These are phyloP conservation scores for Chrysanthemum lavandulifolium DNA, from an alignment of 129 eudicot species.

Conservation along the genomic window DNA sequence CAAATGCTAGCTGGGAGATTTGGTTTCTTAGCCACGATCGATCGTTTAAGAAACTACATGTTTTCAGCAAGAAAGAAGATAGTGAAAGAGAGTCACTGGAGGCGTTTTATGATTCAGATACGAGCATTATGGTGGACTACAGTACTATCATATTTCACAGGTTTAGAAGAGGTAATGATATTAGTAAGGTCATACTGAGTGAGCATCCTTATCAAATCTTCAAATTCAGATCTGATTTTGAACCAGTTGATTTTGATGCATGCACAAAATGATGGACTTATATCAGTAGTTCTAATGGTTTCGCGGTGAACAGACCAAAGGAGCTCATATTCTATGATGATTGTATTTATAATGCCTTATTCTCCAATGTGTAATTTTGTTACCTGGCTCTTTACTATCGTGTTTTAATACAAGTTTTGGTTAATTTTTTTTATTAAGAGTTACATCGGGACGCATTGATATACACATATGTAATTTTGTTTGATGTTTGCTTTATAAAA, in stretches of 20 bases:
- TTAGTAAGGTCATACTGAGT: neutral
- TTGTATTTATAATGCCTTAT: no score
- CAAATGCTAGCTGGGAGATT: conserved; percentile 4
- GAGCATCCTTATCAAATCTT: conserved; percentile 1
- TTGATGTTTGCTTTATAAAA: no score
- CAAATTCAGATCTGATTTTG: conserved; percentile 12
- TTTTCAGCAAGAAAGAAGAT: neutral
- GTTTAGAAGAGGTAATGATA: neutral
- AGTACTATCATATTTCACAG: neutral
- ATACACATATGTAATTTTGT: no score
- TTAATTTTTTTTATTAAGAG: no score
- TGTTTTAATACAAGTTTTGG: no score
- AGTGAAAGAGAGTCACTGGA: neutral
- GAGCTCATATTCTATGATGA: no score
- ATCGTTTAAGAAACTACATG: conserved; percentile 5
- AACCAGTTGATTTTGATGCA: neutral
- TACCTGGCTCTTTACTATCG: no score
- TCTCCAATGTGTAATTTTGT: no score
- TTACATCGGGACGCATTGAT: no score
- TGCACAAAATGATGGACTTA: neutral
- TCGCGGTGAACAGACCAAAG: neutral
- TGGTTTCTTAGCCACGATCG: neutral
- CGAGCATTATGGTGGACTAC: neutral
- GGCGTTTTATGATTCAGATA: conserved; percentile 11
- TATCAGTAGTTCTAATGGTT: neutral